Conservation (phyloP, 345 rosid species). For the Cardamine resedifolia region DNA sequence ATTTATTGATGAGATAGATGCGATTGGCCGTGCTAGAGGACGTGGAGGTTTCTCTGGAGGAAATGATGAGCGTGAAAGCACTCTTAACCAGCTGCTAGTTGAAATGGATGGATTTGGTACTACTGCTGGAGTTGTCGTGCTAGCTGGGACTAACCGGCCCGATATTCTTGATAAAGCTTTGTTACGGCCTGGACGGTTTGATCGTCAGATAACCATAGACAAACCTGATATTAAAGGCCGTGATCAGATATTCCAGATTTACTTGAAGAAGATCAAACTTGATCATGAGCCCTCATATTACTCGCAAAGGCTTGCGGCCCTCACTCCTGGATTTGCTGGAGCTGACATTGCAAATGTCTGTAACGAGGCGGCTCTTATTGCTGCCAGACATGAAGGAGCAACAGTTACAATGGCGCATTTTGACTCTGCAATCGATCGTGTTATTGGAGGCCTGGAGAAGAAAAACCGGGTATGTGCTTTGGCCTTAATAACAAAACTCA, state of each 20-base stretch:
- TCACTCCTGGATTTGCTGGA: slow-evolving; percentile 97
- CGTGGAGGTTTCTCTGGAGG: slow-evolving; percentile 87
- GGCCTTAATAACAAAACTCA: not conserved
- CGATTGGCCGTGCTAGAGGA: slow-evolving; percentile 96
- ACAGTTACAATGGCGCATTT: slow-evolving; percentile 79
- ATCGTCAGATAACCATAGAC: slow-evolving; percentile 86
- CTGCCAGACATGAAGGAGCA: slow-evolving; percentile 66
- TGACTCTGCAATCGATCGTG: slow-evolving; percentile 90
- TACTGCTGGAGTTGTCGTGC: slow-evolving; percentile 86
- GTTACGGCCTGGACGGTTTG: slow-evolving; percentile 88
- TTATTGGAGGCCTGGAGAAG: slow-evolving; percentile 97
- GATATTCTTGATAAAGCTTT: slow-evolving; percentile 92
- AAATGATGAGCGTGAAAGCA: slow-evolving; percentile 97
- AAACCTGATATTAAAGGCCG: slow-evolving; percentile 95
- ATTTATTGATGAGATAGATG: slow-evolving; percentile 96
- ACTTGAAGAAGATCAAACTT: slow-evolving; percentile 80
- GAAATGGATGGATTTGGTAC: slow-evolving; percentile 99
- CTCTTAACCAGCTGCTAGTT: slow-evolving; percentile 85
- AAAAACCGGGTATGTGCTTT: slow-evolving; percentile 68
- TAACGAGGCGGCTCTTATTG: slow-evolving; percentile 94
- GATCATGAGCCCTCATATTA: slow-evolving; percentile 74
- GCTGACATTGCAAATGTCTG: slow-evolving; percentile 97
- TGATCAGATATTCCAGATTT: slow-evolving; percentile 81
- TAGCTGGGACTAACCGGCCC: slow-evolving; percentile 96
- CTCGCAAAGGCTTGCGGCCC: slow-evolving; percentile 90